phyloP scores from a whole-genome alignment of 257 asterid genomes.

The Vinca minor region DNA sequence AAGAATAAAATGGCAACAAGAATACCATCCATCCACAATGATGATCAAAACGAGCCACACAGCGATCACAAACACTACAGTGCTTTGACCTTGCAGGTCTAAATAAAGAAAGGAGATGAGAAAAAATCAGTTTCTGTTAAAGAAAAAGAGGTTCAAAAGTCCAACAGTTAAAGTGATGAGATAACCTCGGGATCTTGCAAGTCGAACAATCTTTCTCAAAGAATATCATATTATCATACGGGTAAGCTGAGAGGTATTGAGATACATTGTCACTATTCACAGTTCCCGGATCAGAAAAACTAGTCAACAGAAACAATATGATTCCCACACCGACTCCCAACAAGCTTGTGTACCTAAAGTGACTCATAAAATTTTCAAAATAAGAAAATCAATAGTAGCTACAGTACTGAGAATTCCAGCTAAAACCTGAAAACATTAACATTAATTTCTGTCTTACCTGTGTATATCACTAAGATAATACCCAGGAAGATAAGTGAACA shows the following conservation, averaged over 20 bases:
- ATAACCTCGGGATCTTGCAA: slow-evolving; percentile 96
- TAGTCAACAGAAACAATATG: slow-evolving; percentile 77
- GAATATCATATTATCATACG: slow-evolving; percentile 75
- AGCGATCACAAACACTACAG: slow-evolving; percentile 83
- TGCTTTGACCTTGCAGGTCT: slow-evolving; percentile 99
- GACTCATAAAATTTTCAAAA: neutral
- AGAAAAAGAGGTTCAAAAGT: slow-evolving; percentile 8
- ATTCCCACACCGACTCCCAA: slow-evolving; percentile 87
- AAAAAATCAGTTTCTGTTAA: slow-evolving; percentile 14
- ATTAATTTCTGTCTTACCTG: slow-evolving; percentile 42
- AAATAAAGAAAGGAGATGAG: slow-evolving; percentile 19
- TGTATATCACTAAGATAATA: slow-evolving; percentile 71
- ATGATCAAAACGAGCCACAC: slow-evolving; percentile 98
- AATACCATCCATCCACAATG: slow-evolving; percentile 99
- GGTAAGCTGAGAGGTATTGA: slow-evolving; percentile 74
- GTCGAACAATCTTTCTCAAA: slow-evolving; percentile 80
- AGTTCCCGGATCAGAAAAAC: slow-evolving; percentile 98
- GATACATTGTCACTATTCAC: slow-evolving; percentile 65
- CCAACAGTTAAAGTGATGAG: slow-evolving; percentile 16
- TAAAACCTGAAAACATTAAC: neutral
- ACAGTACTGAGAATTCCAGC: neutral
- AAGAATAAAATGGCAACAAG: slow-evolving; percentile 18
- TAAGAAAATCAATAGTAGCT: slow-evolving; percentile 1
- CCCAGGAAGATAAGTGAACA: slow-evolving; percentile 84
- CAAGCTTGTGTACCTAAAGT: slow-evolving; percentile 72